phyloP scores from a whole-genome alignment of 2,329 filamentous ascomycete genomes.

The Arthroderma sp. region DNA sequence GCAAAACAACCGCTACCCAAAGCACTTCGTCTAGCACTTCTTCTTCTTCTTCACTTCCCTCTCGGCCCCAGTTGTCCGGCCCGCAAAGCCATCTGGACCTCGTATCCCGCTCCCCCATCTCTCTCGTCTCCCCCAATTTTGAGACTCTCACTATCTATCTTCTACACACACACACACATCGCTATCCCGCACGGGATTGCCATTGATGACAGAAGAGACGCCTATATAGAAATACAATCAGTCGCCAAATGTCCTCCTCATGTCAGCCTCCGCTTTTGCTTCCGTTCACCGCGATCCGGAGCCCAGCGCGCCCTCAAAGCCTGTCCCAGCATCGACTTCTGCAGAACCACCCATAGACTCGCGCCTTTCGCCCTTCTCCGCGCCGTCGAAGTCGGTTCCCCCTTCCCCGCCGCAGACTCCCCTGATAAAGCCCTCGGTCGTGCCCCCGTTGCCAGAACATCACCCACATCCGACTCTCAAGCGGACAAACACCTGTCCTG shows the following conservation, averaged over 20 bases:
- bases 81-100: background rate
- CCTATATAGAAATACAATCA: slow-evolving; percentile 8
- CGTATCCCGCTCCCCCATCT: background rate
- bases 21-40: too few relatives aligned
- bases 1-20: background rate
- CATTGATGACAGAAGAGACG: background rate
- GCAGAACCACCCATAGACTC: slow-evolving; percentile 12
- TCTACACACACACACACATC: background rate
- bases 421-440: slow-evolving; percentile 22
- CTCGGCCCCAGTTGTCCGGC: background rate
- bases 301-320: slow-evolving; percentile 2
- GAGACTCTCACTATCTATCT: background rate
- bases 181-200: background rate
- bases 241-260: slow-evolving; percentile 41
- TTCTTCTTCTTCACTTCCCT: too few relatives aligned
- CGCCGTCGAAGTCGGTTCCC: slow-evolving; percentile 23
- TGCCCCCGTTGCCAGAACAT: slow-evolving; percentile 10
- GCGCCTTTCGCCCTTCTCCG: slow-evolving; percentile 25
- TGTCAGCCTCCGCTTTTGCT: slow-evolving; percentile 38
- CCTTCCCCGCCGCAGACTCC: slow-evolving; percentile 23
- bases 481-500: slow-evolving; percentile 14
- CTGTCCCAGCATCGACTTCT: background rate
- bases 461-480: slow-evolving; percentile 11
- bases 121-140: background rate
- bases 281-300: slow-evolving; percentile 29